A percentile compares a stretch with the other conserved stretches of the same genome.
Conservation (phyloP, 306 rosid species). For the Quercus variabilis region DNA sequence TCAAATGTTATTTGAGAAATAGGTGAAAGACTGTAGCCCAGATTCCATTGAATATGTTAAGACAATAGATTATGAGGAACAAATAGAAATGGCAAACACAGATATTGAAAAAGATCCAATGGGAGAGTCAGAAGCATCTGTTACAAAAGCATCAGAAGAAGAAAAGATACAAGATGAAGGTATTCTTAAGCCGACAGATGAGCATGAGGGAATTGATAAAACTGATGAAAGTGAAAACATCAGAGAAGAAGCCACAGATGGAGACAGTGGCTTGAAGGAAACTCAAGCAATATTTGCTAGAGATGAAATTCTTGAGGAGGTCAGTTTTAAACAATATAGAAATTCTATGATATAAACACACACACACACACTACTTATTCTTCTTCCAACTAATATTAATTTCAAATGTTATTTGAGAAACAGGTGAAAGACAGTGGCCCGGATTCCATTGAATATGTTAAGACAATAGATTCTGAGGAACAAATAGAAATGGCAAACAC, state of each 20-base stretch:
- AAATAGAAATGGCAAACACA: background rate
- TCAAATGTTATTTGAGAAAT: background rate
- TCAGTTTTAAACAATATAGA: too few species aligned
- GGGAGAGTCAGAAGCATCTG: too few species aligned
- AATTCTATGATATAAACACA: too few species aligned
- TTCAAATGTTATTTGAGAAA: too few species aligned
- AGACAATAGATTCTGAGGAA: too few species aligned
- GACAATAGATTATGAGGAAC: background rate
- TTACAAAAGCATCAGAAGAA: too few species aligned
- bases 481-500: too few species aligned
- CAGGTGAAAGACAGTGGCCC: too few species aligned
- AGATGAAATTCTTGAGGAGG: background rate
- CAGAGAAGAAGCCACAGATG: background rate
- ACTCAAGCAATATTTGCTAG: background rate
- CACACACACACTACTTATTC: too few species aligned
- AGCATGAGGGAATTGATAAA: background rate
- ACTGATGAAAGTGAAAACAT: background rate
- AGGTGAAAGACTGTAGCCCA: background rate
- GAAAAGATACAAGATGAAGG: too few species aligned
- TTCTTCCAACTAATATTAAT: too few species aligned
- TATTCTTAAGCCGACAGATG: background rate
- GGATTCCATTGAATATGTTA: too few species aligned
- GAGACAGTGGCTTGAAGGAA: background rate
- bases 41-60: background rate
- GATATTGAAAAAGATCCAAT: background rate